These are phyloP conservation scores for Auricularia sp. DNA, from an alignment of 768 basidiomycete species.

Conservation along the genomic window DNA sequence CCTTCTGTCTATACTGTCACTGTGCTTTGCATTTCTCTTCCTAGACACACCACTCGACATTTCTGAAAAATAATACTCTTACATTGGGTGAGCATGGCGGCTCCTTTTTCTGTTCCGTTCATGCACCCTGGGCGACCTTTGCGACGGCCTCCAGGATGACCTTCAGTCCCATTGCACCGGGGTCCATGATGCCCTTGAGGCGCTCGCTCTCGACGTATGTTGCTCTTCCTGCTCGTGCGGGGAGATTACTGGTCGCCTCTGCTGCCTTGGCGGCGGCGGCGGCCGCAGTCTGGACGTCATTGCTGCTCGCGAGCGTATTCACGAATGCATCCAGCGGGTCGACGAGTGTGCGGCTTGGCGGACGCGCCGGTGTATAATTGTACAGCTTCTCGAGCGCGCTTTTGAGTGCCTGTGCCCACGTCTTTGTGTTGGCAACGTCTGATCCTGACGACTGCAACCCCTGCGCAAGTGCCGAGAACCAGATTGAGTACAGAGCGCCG, in stretches of 20 bases:
- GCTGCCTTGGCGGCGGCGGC: slow-evolving; percentile 55
- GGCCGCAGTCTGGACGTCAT: slow-evolving; percentile 20
- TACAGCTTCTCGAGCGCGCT: slow-evolving; percentile 55
- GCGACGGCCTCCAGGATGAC: slow-evolving; percentile 46
- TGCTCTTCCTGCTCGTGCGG: slow-evolving; percentile 81
- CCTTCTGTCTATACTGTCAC: too few species aligned
- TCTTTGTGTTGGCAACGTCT: slow-evolving; percentile 23
- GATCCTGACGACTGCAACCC: slow-evolving; percentile 35
- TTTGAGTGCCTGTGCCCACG: slow-evolving; percentile 53
- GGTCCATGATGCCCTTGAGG: slow-evolving; percentile 64
- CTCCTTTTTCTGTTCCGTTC: background rate
- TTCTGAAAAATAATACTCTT: too few species aligned
- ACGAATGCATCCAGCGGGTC: slow-evolving; percentile 83
- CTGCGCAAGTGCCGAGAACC: slow-evolving; percentile 81
- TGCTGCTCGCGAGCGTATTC: slow-evolving; percentile 27
- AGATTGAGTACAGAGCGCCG: slow-evolving; percentile 90
- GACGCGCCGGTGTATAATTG: slow-evolving; percentile 80
- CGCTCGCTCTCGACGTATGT: slow-evolving; percentile 72
- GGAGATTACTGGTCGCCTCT: slow-evolving; percentile 60
- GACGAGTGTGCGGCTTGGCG: slow-evolving; percentile 85
- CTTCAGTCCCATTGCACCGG: slow-evolving; percentile 88
- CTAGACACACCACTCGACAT: too few species aligned
- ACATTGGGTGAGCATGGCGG: too few species aligned
- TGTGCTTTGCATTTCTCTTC: too few species aligned
- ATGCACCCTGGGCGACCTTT: background rate